These are phyloP conservation scores for Pseudopithomyces maydicus DNA, from an alignment of 2,329 filamentous ascomycete species.

Conservation along the genomic window DNA sequence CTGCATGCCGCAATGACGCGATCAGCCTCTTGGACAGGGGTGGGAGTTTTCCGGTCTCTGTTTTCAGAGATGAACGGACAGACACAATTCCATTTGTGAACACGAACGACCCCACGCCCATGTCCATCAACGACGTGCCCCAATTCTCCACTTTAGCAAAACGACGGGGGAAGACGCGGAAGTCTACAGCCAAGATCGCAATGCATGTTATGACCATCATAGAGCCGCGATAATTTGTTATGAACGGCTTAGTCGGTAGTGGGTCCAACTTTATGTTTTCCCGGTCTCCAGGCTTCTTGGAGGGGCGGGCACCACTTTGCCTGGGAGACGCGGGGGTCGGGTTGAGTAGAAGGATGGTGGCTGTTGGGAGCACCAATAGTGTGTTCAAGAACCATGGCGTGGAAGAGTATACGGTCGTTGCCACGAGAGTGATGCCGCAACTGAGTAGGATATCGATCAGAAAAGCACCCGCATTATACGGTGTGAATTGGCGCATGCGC, in stretches of 20 bases:
- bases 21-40: slow-evolving; percentile 64
- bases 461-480: slow-evolving; percentile 70
- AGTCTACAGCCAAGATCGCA: slow-evolving; percentile 96
- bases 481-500: slow-evolving; percentile 80
- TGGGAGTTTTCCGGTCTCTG: slow-evolving; percentile 57
- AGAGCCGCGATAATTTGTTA: slow-evolving; percentile 86
- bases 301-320: slow-evolving; percentile 23
- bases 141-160: slow-evolving; percentile 99
- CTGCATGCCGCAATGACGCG: slow-evolving; percentile 74
- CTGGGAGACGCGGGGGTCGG: slow-evolving; percentile 25
- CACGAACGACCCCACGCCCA: slow-evolving; percentile 96
- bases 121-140: slow-evolving; percentile 98
- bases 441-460: slow-evolving; percentile 87
- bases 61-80: slow-evolving; percentile 77
- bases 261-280: slow-evolving; percentile 47
- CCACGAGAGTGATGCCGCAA: slow-evolving; percentile 79
- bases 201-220: slow-evolving; percentile 92
- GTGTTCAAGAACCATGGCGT: slow-evolving; percentile 74
- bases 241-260: slow-evolving; percentile 85
- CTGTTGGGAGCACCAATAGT: slow-evolving; percentile 73
- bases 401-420: slow-evolving; percentile 82
- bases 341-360: slow-evolving; percentile 61
- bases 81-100: slow-evolving; percentile 93
- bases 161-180: slow-evolving; percentile 86
- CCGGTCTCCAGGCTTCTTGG: slow-evolving; percentile 22